A percentile compares a stretch with the other conserved stretches of the same genome.
These are phyloP conservation scores for Tephrocybe sp. DNA, from an alignment of 768 basidiomycete genomes.

Conservation along the genomic window DNA sequence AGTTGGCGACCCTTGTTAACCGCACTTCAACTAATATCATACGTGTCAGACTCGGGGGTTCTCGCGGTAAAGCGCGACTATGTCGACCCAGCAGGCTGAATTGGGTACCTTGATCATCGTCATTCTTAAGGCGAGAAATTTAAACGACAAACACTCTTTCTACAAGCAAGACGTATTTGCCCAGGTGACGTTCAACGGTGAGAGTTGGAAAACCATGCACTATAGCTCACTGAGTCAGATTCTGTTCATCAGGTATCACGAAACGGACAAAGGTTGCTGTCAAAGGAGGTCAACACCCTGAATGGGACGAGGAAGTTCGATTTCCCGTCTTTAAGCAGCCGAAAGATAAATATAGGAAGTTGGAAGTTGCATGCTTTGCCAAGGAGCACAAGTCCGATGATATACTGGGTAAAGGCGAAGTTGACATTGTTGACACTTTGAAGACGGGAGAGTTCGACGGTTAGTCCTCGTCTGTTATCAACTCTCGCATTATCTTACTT, in stretches of 20 bases:
- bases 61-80: constrained; percentile 7
- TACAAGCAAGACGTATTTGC: constrained; percentile 92
- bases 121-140: constrained; percentile 80
- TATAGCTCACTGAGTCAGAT: too few relatives aligned
- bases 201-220: constrained; percentile 2
- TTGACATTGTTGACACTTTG: constrained; percentile 79
- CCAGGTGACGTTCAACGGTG: constrained; percentile 57
- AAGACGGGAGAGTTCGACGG: constrained; percentile 92
- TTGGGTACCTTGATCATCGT: constrained; percentile 86
- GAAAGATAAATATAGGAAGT: constrained; percentile 52
- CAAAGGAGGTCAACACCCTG: constrained; percentile 91
- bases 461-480: constrained; percentile 36
- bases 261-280: constrained; percentile 73
- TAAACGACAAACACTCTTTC: constrained; percentile 80
- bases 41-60: not conserved
- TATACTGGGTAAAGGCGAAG: constrained; percentile 69
- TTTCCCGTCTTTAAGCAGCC: constrained; percentile 67
- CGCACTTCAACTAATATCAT: not conserved
- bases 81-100: constrained; percentile 41
- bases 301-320: constrained; percentile 89
- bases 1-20: not conserved
- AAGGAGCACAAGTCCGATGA: constrained; percentile 76
- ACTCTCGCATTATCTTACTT: not conserved
- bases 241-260: constrained; percentile 39
- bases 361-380: constrained; percentile 79